Conservation (phyloP, 1,139 yeast species). For the Suhomyces bribrorum region DNA sequence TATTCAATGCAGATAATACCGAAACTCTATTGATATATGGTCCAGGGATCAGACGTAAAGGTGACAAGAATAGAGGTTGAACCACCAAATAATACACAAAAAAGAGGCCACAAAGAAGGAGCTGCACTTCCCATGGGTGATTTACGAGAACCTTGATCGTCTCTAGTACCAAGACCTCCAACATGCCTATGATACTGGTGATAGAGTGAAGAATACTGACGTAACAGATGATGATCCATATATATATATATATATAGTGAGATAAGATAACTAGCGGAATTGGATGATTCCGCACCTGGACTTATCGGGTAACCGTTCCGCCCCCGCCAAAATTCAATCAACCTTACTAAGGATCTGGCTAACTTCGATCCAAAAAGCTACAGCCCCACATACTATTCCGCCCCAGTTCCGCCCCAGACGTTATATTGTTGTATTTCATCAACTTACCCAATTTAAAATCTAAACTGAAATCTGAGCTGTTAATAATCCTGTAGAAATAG, state of each 20-base stretch:
- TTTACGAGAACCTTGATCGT: neutral
- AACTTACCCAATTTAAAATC: no score
- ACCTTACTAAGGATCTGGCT: no score
- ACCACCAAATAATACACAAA: constrained; percentile 34
- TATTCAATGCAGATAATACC: constrained; percentile 48
- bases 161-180: constrained; percentile 2
- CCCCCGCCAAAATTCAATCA: no score
- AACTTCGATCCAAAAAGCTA: no score
- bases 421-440: no score
- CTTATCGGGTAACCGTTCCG: constrained; percentile 4
- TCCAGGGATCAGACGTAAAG: constrained; percentile 59
- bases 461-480: no score
- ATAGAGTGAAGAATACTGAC: neutral
- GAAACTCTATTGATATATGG: constrained; percentile 56
- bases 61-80: constrained; percentile 51
- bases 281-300: constrained; percentile 3
- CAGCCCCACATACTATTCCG: no score
- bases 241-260: neutral
- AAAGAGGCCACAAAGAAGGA: neutral
- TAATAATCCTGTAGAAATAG: no score
- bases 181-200: constrained; percentile 2
- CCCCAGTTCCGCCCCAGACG: no score
- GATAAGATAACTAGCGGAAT: neutral
- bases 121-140: constrained; percentile 3
- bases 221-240: neutral